Conservation (phyloP, 352 stramenopile genomes). For the Globisporangium polare region DNA sequence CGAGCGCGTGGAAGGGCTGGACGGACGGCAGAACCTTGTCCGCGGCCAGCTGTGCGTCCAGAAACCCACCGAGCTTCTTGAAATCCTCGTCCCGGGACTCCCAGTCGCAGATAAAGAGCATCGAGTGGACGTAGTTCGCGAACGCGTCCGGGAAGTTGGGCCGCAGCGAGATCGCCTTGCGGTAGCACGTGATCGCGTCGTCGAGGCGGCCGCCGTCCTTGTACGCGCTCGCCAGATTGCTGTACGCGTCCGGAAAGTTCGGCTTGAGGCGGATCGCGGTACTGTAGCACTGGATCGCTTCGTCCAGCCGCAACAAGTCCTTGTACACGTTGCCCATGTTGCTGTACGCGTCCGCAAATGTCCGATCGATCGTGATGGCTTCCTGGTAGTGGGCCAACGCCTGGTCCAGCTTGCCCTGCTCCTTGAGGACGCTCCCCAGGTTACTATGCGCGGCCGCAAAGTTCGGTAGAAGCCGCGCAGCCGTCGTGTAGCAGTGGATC, state of each 20-base stretch:
- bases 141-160: conserved; percentile 92
- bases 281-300: conserved; percentile 89
- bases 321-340: conserved; percentile 96
- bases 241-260: conserved; percentile 89
- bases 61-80: conserved; percentile 31
- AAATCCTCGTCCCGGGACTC: conserved; percentile 75
- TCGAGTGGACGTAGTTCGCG: conserved; percentile 91
- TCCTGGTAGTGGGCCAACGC: conserved; percentile 94
- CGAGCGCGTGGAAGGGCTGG: conserved; percentile 92
- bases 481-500: conserved; percentile 93
- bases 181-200: conserved; percentile 92
- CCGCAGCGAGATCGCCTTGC: conserved; percentile 87
- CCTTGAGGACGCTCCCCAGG: conserved; percentile 92
- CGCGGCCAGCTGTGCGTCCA: conserved; percentile 20
- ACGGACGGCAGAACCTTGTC: conserved; percentile 68
- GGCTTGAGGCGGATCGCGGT: conserved; percentile 89
- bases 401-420: conserved; percentile 91
- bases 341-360: conserved; percentile 90
- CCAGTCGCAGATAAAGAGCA: conserved; percentile 94
- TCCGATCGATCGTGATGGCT: conserved; percentile 90
- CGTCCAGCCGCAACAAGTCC: conserved; percentile 81
- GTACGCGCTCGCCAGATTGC: conserved; percentile 91
- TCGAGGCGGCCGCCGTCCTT: conserved; percentile 87
- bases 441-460: conserved; percentile 94
- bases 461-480: conserved; percentile 84